A percentile compares a stretch with the other conserved stretches of the same genome.
These are phyloP conservation scores for Debaryomyces subglobosus DNA, from an alignment of 1,139 yeast genomes.

Conservation along the genomic window DNA sequence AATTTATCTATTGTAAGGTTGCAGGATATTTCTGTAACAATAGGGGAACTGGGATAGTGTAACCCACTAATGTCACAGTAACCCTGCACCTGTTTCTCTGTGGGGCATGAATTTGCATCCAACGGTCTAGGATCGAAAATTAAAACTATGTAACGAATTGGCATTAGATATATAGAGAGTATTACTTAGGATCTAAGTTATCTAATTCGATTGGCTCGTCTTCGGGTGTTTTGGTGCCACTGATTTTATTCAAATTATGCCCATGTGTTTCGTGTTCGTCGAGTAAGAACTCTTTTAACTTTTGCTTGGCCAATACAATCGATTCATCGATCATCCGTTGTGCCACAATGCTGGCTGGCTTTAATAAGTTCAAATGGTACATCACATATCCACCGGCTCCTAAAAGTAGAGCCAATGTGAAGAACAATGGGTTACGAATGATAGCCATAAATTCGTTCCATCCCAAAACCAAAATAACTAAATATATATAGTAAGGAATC, in stretches of 20 bases:
- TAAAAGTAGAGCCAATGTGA: conserved; percentile 57
- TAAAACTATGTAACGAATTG: neutral
- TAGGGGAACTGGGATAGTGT: neutral
- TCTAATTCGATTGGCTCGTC: conserved; percentile 15
- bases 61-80: neutral
- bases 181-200: conserved; percentile 8
- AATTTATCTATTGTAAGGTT: neutral
- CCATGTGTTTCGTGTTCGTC: conserved; percentile 36
- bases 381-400: conserved; percentile 69
- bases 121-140: neutral
- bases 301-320: conserved; percentile 57
- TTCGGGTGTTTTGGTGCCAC: conserved; percentile 4
- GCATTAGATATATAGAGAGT: neutral
- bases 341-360: conserved; percentile 68
- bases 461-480: conserved; percentile 74
- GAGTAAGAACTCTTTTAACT: conserved; percentile 52
- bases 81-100: neutral
- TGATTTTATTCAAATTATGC: conserved; percentile 27
- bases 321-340: conserved; percentile 62
- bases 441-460: conserved; percentile 97
- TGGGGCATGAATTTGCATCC: neutral
- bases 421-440: conserved; percentile 77
- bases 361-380: conserved; percentile 71
- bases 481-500: conserved; percentile 82
- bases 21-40: neutral